Conservation (phyloP, 2,329 filamentous ascomycete species). For the Penicillium sp. region DNA sequence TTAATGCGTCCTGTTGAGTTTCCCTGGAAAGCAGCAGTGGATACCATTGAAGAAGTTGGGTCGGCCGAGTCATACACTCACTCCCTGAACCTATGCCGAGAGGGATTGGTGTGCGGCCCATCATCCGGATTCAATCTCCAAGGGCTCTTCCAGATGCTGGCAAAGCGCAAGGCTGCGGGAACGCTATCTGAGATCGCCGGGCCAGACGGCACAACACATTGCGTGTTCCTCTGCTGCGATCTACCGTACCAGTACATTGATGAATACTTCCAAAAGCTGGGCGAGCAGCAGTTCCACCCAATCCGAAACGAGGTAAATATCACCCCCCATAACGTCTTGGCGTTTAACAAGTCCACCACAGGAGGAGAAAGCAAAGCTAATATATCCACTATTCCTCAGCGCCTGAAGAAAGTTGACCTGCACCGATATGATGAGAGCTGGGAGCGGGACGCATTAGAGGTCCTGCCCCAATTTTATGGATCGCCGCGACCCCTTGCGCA, state of each 20-base stretch:
- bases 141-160: constrained; percentile 52
- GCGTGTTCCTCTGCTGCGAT: constrained; percentile 63
- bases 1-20: constrained; percentile 54
- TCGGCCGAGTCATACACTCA: constrained; percentile 54
- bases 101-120: constrained; percentile 60
- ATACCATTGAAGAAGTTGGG: constrained; percentile 56
- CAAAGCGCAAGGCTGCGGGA: constrained; percentile 48
- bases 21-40: constrained; percentile 57
- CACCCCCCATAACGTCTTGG: not conserved
- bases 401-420: constrained; percentile 50
- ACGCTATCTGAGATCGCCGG: constrained; percentile 47
- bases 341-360: constrained; percentile 3
- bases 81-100: constrained; percentile 55
- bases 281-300: constrained; percentile 47
- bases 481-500: constrained; percentile 20
- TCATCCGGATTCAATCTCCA: constrained; percentile 60
- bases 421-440: constrained; percentile 57
- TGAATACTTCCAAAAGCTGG: constrained; percentile 59
- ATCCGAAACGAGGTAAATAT: constrained; percentile 48
- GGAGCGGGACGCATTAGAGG: constrained; percentile 47
- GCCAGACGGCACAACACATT: constrained; percentile 49
- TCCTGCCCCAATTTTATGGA: constrained; percentile 42
- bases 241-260: constrained; percentile 62
- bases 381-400: constrained; percentile 28
- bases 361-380: not conserved